Conservation (phyloP, 768 basidiomycete genomes). For the Boletus patriciae region DNA sequence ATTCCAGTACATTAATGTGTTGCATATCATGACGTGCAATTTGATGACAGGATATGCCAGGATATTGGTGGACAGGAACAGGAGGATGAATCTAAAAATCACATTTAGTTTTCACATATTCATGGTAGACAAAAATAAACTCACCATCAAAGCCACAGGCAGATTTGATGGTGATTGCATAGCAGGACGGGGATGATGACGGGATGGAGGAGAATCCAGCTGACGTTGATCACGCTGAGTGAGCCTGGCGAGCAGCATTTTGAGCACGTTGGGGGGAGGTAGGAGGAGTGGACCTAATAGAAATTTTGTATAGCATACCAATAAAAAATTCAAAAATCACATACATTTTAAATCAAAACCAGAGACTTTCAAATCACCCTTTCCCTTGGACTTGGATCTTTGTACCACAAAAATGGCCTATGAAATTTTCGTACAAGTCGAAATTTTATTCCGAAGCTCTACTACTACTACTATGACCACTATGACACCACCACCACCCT, state of each 20-base stretch:
- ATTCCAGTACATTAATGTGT: background rate
- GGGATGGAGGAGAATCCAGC: background rate
- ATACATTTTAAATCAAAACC: background rate
- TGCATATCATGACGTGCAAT: conserved; percentile 4
- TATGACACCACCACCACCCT: too few species aligned
- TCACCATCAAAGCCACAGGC: background rate
- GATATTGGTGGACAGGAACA: conserved; percentile 4
- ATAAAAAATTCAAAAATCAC: background rate
- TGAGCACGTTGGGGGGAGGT: background rate
- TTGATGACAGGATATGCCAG: background rate
- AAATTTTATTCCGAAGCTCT: too few species aligned
- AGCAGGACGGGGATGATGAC: background rate
- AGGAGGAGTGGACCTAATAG: background rate
- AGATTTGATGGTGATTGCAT: background rate
- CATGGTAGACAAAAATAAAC: background rate
- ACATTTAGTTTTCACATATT: background rate
- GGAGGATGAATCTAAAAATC: background rate
- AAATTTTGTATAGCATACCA: background rate
- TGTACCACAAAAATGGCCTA: too few species aligned
- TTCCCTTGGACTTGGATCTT: too few species aligned
- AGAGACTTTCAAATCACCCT: too few species aligned
- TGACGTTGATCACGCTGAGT: background rate
- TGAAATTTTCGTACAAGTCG: too few species aligned
- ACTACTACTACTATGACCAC: too few species aligned
- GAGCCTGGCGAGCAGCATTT: background rate